Base-by-base conservation (phyloP, 306 rosid genomes). In the Cucumis hystrix region DNA sequence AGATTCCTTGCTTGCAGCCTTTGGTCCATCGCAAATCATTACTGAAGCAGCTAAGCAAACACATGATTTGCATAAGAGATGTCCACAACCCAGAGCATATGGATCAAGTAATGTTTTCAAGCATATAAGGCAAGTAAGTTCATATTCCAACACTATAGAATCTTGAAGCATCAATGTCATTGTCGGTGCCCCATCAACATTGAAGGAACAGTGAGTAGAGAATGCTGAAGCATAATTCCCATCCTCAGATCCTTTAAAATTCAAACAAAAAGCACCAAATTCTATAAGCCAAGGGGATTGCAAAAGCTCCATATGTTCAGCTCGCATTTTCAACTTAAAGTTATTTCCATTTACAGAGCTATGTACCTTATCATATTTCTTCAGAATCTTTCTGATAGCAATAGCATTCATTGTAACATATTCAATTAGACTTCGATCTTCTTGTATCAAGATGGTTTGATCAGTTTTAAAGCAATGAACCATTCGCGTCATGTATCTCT, bases 201-300 rank as follows among this genome's bases (percentile, higher is more conserved):
- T 88, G 60, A 95, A 85, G 4, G 92, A 90, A 76, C 90, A 86
- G 43, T 71, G 90, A 65, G 90, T 85, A 74, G 79, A 83, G 63
- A 88, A 71, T 70, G 87, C 96, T 23, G 60, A 6, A 55, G 79
- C 77, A 58, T 83, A 81, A 49, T 78, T 82, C 33, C 86, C 87
- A 51, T 80, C 86, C 78, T 78, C 84, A 6, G 70, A 78, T 62
- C 87, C 88, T 58, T 65, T 82, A 60, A 84, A 88, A 84, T 93
- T 93, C 87, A 90, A 79, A 80, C 88, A 88, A 75, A 91, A 91
- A 80, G 96, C 97, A 13, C 97, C 98, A 87, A 93, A 82, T 81
- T 93, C 97, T 83, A 93, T 80, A 13, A 93, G 91, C 97, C 96
- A 90, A 72, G 98, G 98, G 67, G 96, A 87, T 76, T 87, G 98